phyloP scores from a whole-genome alignment of 495 filamentous ascomycete genomes.

The Penicillium steckii region DNA sequence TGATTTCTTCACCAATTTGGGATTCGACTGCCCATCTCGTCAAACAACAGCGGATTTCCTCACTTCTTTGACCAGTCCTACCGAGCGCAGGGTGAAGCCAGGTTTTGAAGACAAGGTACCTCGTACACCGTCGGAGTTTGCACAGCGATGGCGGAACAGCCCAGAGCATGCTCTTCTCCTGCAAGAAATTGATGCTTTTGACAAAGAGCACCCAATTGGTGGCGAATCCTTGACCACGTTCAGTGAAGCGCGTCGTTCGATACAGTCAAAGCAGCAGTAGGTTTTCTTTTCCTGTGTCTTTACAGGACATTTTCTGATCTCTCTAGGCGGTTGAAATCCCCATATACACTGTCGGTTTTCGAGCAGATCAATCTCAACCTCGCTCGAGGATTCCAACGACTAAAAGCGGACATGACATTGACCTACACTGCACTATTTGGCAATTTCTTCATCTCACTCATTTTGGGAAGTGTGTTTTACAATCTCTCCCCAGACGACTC shows the following conservation, averaged over 20 bases:
- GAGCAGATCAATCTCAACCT: slow-evolving; percentile 42
- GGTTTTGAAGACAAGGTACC: background rate
- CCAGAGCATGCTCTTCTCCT: background rate
- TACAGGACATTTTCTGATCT: no score
- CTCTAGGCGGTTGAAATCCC: slow-evolving; percentile 17
- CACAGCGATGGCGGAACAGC: background rate
- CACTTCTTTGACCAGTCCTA: background rate
- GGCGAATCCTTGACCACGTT: slow-evolving; percentile 12
- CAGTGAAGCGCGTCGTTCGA: slow-evolving; percentile 18
- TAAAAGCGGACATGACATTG: slow-evolving; percentile 78
- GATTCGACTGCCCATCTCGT: slow-evolving; percentile 39
- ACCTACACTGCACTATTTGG: slow-evolving; percentile 18
- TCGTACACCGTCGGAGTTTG: background rate
- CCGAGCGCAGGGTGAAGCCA: background rate
- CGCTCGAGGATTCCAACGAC: slow-evolving; percentile 41
- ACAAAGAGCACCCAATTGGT: background rate
- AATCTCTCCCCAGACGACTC: background rate
- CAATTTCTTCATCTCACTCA: background rate
- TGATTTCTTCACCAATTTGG: slow-evolving; percentile 52
- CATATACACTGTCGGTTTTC: slow-evolving; percentile 34
- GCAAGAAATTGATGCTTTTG: background rate
- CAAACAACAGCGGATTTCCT: background rate
- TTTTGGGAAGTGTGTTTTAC: background rate
- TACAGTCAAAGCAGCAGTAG: slow-evolving; percentile 20
- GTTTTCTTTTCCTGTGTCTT: background rate